phyloP scores from a whole-genome alignment of 2,329 filamentous ascomycete genomes.

The Periconia sp. region DNA sequence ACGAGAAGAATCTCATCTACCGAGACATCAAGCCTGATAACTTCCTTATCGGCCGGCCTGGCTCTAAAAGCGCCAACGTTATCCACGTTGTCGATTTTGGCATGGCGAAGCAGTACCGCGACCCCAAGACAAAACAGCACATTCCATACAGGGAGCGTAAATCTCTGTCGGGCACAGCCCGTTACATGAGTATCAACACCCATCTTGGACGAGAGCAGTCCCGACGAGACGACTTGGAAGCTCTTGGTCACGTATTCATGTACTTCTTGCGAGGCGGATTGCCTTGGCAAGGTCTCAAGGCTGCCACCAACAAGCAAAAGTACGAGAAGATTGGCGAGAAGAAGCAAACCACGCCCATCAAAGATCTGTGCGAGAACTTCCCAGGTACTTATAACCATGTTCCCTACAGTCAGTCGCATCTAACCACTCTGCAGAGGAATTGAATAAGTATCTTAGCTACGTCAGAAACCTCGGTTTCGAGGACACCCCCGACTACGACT shows the following conservation, averaged over 20 bases:
- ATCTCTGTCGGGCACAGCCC: slow-evolving; percentile 90
- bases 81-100: slow-evolving; percentile 99
- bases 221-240: slow-evolving; percentile 91
- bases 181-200: slow-evolving; percentile 99
- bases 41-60: slow-evolving; percentile 91
- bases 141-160: slow-evolving; percentile 97
- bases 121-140: slow-evolving; percentile 98
- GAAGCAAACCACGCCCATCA: slow-evolving; percentile 97
- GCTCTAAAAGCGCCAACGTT: slow-evolving; percentile 92
- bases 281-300: slow-evolving; percentile 69
- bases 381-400: slow-evolving; percentile 60
- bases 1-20: slow-evolving; percentile 99
- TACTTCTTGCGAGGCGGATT: slow-evolving; percentile 68
- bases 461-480: slow-evolving; percentile 98
- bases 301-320: slow-evolving; percentile 85
- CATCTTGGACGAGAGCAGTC: slow-evolving; percentile 96
- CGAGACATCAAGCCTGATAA: slow-evolving; percentile 99
- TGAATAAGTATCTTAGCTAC: slow-evolving; percentile 96
- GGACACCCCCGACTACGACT: slow-evolving; percentile 97
- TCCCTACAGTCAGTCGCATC: neutral
- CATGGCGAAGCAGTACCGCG: slow-evolving; percentile 99
- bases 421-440: slow-evolving; percentile 67
- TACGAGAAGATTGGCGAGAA: slow-evolving; percentile 99
- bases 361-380: slow-evolving; percentile 94
- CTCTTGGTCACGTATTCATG: slow-evolving; percentile 71